Percentiles rank a stretch among this genome's conserved stretches.
Evolutionary conservation across 169 alveolate species (phyloP).

Genomic region (Cryptosporidium tyzzeri): DNA sequence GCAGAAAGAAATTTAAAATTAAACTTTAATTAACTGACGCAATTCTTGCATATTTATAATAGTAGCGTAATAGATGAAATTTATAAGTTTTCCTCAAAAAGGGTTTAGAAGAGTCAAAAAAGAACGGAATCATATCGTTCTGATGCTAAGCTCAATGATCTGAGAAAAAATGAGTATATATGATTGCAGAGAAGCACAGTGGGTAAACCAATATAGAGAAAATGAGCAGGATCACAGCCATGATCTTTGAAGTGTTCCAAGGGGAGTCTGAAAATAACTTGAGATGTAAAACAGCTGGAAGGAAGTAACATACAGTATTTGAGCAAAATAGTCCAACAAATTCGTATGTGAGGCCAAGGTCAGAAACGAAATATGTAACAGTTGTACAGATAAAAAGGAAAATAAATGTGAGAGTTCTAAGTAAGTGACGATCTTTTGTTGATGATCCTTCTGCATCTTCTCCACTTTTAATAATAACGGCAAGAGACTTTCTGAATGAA

Average conservation of each 20-base stretch:
- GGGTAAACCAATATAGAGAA: constrained; percentile 68
- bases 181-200: constrained; percentile 59
- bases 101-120: neutral
- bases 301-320: constrained; percentile 68
- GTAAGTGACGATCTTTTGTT: constrained; percentile 44
- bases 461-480: constrained; percentile 56
- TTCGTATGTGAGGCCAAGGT: constrained; percentile 73
- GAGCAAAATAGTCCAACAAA: constrained; percentile 69
- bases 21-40: neutral
- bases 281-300: constrained; percentile 56
- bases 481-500: constrained; percentile 70
- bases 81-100: neutral
- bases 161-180: constrained; percentile 58
- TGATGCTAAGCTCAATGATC: neutral
- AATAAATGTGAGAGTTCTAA: constrained; percentile 45
- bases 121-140: neutral
- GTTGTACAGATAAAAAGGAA: constrained; percentile 62
- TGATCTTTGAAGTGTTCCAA: constrained; percentile 30
- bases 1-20: neutral
- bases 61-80: constrained; percentile 11
- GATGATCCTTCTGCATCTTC: constrained; percentile 61
- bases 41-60: constrained; percentile 2
- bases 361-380: constrained; percentile 46
- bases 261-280: constrained; percentile 45
- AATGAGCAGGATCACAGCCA: constrained; percentile 38